Percentiles rank a stretch among this genome's conserved stretches.
Conservation (phyloP, 78 protist species). For the Cavenderia fasciculata region DNA sequence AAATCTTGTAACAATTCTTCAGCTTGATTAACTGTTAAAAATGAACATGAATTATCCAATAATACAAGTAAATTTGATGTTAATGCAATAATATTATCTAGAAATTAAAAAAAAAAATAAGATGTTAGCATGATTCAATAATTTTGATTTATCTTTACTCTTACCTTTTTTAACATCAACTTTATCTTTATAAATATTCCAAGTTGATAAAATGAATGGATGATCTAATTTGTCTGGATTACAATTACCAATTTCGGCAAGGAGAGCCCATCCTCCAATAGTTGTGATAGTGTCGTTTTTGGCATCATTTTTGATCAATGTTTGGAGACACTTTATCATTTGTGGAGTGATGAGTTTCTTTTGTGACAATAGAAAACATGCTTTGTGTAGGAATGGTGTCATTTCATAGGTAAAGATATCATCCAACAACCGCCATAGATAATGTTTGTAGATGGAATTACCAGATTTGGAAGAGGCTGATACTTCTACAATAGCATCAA, state of each 20-base stretch:
- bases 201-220: conserved; percentile 7
- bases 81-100: not conserved
- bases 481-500: conserved; percentile 7
- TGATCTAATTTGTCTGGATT: conserved; percentile 65
- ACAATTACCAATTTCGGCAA: conserved; percentile 57
- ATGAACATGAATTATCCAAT: conserved; percentile 1
- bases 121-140: too few relatives aligned
- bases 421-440: conserved; percentile 16
- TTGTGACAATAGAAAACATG: conserved; percentile 42
- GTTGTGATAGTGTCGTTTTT: not conserved
- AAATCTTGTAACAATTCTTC: conserved; percentile 31
- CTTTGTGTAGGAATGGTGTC: conserved; percentile 38
- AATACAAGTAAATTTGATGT: not conserved
- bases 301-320: not conserved
- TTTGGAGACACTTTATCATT: conserved; percentile 11
- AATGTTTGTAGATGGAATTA: not conserved
- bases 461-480: not conserved
- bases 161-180: not conserved
- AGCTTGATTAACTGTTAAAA: not conserved
- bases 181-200: conserved; percentile 21
- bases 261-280: conserved; percentile 38
- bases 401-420: not conserved
- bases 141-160: not conserved
- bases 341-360: conserved; percentile 57
- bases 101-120: too few relatives aligned